A percentile compares a stretch with the other conserved stretches of the same genome.
phyloP scores from a whole-genome alignment of 805 yeast genomes.

The Saturnispora sekii region DNA sequence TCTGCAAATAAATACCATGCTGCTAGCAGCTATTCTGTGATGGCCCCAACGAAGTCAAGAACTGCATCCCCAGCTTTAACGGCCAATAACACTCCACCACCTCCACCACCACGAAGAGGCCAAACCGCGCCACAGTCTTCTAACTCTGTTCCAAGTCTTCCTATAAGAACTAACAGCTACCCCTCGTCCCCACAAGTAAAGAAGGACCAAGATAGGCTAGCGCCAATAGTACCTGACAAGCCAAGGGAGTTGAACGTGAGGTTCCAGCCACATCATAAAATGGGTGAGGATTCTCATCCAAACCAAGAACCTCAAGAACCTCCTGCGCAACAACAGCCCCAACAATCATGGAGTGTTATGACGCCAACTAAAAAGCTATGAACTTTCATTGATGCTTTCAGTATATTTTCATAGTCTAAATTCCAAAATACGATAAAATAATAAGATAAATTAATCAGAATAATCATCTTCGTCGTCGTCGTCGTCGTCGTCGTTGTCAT shows the following conservation, averaged over 20 bases:
- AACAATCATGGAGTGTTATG: conserved; percentile 23
- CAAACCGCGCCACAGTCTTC: background rate
- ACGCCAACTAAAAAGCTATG: conserved; percentile 23
- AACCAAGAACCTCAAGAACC: background rate
- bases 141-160: background rate
- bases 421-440: no score
- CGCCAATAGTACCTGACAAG: conserved; percentile 27
- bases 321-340: background rate
- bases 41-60: conserved; percentile 25
- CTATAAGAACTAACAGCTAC: background rate
- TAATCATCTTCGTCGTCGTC: conserved; percentile 2
- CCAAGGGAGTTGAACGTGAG: conserved; percentile 20
- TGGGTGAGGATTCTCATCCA: background rate
- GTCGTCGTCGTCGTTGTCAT: conserved; percentile 13
- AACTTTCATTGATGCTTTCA: background rate
- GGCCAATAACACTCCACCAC: conserved; percentile 17
- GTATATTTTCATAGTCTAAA: no score
- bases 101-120: conserved; percentile 22
- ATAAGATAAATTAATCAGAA: conserved; percentile 2
- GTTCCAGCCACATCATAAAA: conserved; percentile 6
- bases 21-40: conserved; percentile 14
- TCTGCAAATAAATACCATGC: conserved; percentile 1
- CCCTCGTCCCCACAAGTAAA: background rate
- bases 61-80: conserved; percentile 19
- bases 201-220: conserved; percentile 14